Evolutionary conservation across 2,329 filamentous ascomycete genomes (phyloP), one percentile per base, ranked within the genome.

Genomic region (Geosmithia flava): DNA sequence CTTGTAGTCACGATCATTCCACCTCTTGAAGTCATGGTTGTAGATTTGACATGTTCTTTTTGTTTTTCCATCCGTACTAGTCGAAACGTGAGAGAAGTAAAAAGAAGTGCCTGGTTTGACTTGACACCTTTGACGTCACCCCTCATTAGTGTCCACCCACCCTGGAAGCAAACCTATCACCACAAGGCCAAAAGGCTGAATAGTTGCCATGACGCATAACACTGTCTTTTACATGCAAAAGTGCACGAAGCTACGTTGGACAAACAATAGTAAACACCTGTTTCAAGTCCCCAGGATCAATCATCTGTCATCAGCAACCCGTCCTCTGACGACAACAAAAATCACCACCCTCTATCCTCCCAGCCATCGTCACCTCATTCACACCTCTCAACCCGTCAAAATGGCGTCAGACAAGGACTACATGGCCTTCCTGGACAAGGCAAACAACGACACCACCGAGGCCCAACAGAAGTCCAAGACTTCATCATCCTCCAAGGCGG

Each of bases 361-460:
- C 20, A 29, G 27, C 20, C 13, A 11, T 37, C 42, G 43, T 5
- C n/a, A 16, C 20, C 19, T 47, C 15, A 27, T 27, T 27, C 46
- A 42, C 13, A 29, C 19, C 41, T 55, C 55, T 20, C 46, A 41
- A 47, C 13, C 50, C 33, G 48, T 55, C 19, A 70, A 49, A 16
- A 87, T 87, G 83, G 78, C 81, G 7, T 83, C 81, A 48, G 88
- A 95, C 72, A 80, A 85, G 52, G 84, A 85, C 52, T 96, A 95
- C 71, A 78, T 81, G 66, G 72, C 83, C 51, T 95, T 96, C 62
- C 73, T 96, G 49, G 76, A 93, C 62, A 93, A 93, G 70, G 87
- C 88, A 48, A 95, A 95, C 68, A 71, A 81, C 58, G 83, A 89
- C 60, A 82, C 85, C 33, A 17, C 82, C 80, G 61, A 75, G 80